These are phyloP conservation scores for Penicillium simplicissimum DNA, from an alignment of 495 filamentous ascomycete genomes.

Conservation along the genomic window DNA sequence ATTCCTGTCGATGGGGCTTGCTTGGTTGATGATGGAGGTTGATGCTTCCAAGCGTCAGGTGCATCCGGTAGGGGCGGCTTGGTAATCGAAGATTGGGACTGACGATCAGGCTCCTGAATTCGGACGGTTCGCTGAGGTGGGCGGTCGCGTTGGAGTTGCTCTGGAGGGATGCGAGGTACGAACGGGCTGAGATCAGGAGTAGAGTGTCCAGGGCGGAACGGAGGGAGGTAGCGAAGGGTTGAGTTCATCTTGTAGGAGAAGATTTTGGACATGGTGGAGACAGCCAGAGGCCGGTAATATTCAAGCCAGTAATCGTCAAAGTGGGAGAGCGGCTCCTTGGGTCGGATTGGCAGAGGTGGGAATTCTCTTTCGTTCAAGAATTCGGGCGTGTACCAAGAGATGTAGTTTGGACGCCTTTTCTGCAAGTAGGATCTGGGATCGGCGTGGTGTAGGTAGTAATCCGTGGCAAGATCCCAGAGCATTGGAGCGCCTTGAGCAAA, in stretches of 20 bases:
- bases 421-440: constrained; percentile 73
- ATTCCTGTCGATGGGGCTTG: constrained; percentile 37
- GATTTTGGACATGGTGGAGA: constrained; percentile 86
- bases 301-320: constrained; percentile 99
- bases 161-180: constrained; percentile 61
- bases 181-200: constrained; percentile 81
- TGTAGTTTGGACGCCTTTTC: constrained; percentile 67
- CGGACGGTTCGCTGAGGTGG: constrained; percentile 44
- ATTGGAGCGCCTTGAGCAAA: constrained; percentile 89
- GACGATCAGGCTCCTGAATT: constrained; percentile 42
- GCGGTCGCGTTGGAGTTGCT: constrained; percentile 41
- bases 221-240: constrained; percentile 74
- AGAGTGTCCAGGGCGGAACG: constrained; percentile 63
- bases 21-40: constrained; percentile 37
- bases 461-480: constrained; percentile 94
- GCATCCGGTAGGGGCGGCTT: constrained; percentile 12
- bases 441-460: constrained; percentile 94
- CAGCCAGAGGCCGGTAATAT: constrained; percentile 83
- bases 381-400: constrained; percentile 83
- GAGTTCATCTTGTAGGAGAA: constrained; percentile 91
- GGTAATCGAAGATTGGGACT: constrained; percentile 5
- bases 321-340: constrained; percentile 59
- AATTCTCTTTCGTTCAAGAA: constrained; percentile 63
- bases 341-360: constrained; percentile 49
- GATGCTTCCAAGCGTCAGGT: constrained; percentile 28